phyloP scores from a whole-genome alignment of 2,329 filamentous ascomycete genomes.

The Epichloe scottii region DNA sequence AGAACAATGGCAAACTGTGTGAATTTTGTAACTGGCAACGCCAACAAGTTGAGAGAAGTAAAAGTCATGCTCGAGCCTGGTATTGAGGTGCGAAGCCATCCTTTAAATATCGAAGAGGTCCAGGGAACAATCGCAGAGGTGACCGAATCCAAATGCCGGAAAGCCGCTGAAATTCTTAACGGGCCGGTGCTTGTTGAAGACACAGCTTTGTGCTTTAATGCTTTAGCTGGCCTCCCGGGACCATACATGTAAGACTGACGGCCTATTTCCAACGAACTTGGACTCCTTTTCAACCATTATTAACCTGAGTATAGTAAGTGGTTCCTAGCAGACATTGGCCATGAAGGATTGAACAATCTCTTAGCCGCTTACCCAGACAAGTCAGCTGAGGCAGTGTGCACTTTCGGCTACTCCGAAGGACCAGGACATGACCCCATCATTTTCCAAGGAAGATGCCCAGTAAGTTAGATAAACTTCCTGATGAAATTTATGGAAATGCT shows the following conservation, averaged over 20 bases:
- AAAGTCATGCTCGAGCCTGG: constrained; percentile 68
- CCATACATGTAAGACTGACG: constrained; percentile 68
- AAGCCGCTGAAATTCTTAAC: constrained; percentile 65
- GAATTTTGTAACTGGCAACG: constrained; percentile 95
- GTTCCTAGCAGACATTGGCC: constrained; percentile 76
- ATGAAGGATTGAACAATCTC: constrained; percentile 77
- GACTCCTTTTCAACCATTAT: constrained; percentile 10
- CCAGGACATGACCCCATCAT: constrained; percentile 73
- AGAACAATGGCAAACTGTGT: constrained; percentile 35
- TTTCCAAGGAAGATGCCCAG: constrained; percentile 82
- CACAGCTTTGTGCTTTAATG: constrained; percentile 86
- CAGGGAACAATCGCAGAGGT: constrained; percentile 91
- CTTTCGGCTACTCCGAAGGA: constrained; percentile 82
- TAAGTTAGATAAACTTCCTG: constrained; percentile 25
- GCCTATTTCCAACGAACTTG: background rate
- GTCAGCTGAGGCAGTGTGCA: constrained; percentile 85
- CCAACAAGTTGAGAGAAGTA: constrained; percentile 86
- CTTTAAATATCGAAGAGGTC: constrained; percentile 74
- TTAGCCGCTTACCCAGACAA: constrained; percentile 84
- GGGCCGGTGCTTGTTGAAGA: constrained; percentile 93
- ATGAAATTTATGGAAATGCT: background rate
- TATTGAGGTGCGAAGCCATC: constrained; percentile 61
- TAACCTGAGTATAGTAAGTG: constrained; percentile 55
- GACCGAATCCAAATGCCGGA: constrained; percentile 71
- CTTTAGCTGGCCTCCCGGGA: constrained; percentile 80